Percentiles rank a stretch among this genome's conserved stretches.
Evolutionary conservation across 352 stramenopile species (phyloP).

Genomic region (Elongisporangium undulatum): DNA sequence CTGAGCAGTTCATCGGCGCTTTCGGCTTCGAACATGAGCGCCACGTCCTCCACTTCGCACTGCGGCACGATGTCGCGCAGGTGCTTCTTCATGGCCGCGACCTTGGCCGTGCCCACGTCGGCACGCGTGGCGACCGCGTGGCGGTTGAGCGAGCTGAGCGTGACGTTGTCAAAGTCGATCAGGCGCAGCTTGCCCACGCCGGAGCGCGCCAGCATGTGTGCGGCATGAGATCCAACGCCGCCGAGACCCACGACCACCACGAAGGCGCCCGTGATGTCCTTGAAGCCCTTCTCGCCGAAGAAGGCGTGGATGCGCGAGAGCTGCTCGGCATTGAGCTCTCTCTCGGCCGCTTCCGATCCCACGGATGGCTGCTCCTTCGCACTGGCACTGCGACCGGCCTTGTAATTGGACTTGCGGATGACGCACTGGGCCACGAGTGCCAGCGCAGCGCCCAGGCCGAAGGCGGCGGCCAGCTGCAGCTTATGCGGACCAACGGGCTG

Average conservation of each 20-base stretch:
- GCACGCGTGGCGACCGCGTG: slow-evolving; percentile 95
- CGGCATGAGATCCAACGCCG: slow-evolving; percentile 95
- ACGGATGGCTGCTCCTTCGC: neutral
- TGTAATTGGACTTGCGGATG: slow-evolving; percentile 13
- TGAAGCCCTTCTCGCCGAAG: slow-evolving; percentile 92
- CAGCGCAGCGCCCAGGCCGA: slow-evolving; percentile 47
- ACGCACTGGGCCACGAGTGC: slow-evolving; percentile 37
- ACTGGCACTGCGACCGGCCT: neutral
- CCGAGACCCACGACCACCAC: slow-evolving; percentile 96
- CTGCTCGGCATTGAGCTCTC: slow-evolving; percentile 68
- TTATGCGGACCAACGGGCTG: slow-evolving; percentile 25
- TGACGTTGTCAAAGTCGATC: slow-evolving; percentile 99
- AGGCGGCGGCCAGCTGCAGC: slow-evolving; percentile 38
- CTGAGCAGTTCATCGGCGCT: slow-evolving; percentile 81
- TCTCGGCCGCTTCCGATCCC: slow-evolving; percentile 34
- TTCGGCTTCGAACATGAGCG: slow-evolving; percentile 89
- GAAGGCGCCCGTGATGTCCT: slow-evolving; percentile 83
- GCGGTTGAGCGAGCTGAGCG: slow-evolving; percentile 97
- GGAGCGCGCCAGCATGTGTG: slow-evolving; percentile 96
- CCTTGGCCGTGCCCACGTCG: slow-evolving; percentile 96
- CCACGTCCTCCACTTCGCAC: slow-evolving; percentile 83
- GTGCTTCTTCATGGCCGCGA: slow-evolving; percentile 81
- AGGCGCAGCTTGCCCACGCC: slow-evolving; percentile 94
- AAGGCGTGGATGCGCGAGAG: slow-evolving; percentile 94
- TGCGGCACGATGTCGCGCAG: slow-evolving; percentile 66